Conservation (phyloP, 164 flowering plant species). For the Protea cynaroides region DNA sequence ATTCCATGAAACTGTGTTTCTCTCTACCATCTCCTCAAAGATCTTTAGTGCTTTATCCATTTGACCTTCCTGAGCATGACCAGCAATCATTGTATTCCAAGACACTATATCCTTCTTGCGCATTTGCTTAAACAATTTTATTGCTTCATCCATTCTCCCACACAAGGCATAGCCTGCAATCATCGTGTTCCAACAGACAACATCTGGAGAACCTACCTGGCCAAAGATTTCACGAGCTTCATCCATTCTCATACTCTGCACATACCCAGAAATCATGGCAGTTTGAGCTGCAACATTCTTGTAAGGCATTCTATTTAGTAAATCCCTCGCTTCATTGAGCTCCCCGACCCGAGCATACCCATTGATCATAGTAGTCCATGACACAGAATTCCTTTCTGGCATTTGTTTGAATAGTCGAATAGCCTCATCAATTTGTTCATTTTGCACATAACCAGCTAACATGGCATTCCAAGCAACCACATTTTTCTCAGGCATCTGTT, state of each 20-base stretch:
- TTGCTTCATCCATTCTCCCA: slow-evolving; percentile 13
- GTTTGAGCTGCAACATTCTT: slow-evolving; percentile 16
- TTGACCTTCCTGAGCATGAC: slow-evolving; percentile 3
- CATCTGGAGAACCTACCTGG: slow-evolving; percentile 4
- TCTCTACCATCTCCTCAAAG: slow-evolving; percentile 13
- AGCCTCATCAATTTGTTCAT: slow-evolving; percentile 7
- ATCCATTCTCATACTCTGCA: slow-evolving; percentile 14
- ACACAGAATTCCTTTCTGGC: slow-evolving; percentile 12
- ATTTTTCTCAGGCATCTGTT: too few species aligned
- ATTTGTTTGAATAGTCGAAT: slow-evolving; percentile 8
- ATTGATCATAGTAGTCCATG: slow-evolving; percentile 17
- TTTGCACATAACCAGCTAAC: slow-evolving; percentile 18
- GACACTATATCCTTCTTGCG: too few species aligned
- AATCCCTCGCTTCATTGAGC: slow-evolving; percentile 13
- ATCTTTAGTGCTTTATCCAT: slow-evolving; percentile 9
- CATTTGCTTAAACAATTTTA: slow-evolving; percentile 11
- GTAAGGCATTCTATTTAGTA: slow-evolving; percentile 13
- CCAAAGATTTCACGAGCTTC: slow-evolving; percentile 18
- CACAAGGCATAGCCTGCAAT: slow-evolving; percentile 12
- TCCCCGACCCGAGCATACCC: slow-evolving; percentile 14
- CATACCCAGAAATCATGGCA: slow-evolving; percentile 13
- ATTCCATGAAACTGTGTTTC: slow-evolving; percentile 11
- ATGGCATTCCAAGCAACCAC: slow-evolving; percentile 15
- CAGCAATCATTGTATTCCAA: too few species aligned
- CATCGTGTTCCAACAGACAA: slow-evolving; percentile 16